Evolutionary conservation across 2,329 filamentous ascomycete species (phyloP).

Genomic region (Apiospora saccharicola): DNA sequence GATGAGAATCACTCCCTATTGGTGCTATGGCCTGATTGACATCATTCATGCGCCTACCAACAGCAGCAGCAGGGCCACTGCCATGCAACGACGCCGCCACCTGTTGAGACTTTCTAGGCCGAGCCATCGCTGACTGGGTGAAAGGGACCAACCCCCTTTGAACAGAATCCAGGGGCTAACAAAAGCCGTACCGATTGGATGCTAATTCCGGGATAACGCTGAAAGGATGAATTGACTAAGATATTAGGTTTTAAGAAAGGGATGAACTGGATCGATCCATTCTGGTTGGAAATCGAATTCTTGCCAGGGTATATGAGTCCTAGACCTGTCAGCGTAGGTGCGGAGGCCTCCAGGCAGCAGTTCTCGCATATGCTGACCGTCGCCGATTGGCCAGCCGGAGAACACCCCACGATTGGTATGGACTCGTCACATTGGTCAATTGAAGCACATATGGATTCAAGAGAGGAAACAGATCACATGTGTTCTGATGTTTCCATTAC

Average conservation of each 20-base stretch:
- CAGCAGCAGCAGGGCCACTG: background rate
- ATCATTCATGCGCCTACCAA: background rate
- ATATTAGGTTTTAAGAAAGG: background rate
- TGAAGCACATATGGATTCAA: background rate
- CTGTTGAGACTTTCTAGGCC: background rate
- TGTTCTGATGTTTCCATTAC: too few species aligned
- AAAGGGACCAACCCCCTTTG: background rate
- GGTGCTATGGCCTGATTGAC: background rate
- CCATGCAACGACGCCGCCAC: background rate
- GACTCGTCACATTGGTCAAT: background rate
- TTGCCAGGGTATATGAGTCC: background rate
- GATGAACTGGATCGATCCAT: background rate
- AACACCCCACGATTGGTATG: background rate
- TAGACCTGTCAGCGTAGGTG: background rate
- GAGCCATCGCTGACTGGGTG: background rate
- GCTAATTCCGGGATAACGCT: background rate
- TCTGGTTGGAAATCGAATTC: background rate
- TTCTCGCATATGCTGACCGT: slow-evolving; percentile 5
- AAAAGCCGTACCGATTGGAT: background rate
- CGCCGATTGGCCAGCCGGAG: background rate
- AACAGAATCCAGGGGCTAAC: background rate
- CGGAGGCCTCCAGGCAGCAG: slow-evolving; percentile 5
- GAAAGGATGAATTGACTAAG: background rate
- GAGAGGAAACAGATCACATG: background rate
- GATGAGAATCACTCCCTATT: background rate